Base-by-base conservation (phyloP, 192 early-diverging fungal species). In the Coemansia sp. region DNA sequence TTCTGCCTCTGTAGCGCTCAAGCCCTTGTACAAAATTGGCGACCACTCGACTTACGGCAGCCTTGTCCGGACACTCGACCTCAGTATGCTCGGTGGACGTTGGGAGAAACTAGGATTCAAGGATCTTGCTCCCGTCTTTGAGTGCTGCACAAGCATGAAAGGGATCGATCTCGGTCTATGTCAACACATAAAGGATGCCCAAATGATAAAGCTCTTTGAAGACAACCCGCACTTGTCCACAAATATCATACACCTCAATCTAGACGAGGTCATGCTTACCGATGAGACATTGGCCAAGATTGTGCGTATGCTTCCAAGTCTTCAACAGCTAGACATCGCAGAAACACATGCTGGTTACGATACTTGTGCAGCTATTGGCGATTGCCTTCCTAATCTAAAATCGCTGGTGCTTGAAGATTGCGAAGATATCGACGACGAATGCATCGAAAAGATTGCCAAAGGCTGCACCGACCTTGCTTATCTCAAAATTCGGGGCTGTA, bases 101-200 rank as follows among this genome's bases (percentile, higher is more conserved):
- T 73, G 70, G 70, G 70, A 73, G 20, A 56, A 33, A 23, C 30
- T 73, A 11, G 36, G 55, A 40, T 58, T 56, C 40, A 19, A 38
- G 23, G 17, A 59, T 4, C 29, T 73, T 11, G 25, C 55, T 17
- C 54, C 37, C 2, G 25, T 73, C 5, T 56, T 73, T 13, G n/a
- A 41, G 6, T 6, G 11, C 56, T 67, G 64, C 42, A 22, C 29
- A 10, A 33, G 47, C 8, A 10, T 67, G 4, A 15, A 19, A 5
- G 23, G 13, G 1, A 28, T 73, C 15, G 59, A 67, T 42, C 61
- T 73, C 14, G 66, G 52, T n/a, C 23, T 73, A 34, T 73, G 70
- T 56, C 65, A 55, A 28, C 20, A 41, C 13, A 54, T 73, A 31
- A 33, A n/a, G 8, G 52, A 31, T 54, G 0, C 30, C 15, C 23